A percentile compares a stretch with the other conserved stretches of the same genome.
Evolutionary conservation across 352 stramenopile species (phyloP).

Genomic region (Saprolegnia diclina): DNA sequence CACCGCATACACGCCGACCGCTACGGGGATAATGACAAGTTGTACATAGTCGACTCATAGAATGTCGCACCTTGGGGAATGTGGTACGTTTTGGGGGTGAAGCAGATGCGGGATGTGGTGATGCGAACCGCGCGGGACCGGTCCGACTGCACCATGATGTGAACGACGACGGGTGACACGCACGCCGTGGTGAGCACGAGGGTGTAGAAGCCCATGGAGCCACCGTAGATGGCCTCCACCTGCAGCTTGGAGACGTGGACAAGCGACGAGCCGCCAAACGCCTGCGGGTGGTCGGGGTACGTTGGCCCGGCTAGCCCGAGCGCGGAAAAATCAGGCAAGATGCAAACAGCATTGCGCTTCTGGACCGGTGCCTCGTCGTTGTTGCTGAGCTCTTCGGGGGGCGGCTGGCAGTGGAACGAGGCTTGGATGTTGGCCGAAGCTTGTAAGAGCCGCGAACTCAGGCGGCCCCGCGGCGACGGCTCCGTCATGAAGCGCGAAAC

Average conservation of each 20-base stretch:
- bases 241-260: conserved; percentile 21
- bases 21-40: background rate
- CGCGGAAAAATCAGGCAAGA: background rate
- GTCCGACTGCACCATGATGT: conserved; percentile 52
- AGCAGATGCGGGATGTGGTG: conserved; percentile 64
- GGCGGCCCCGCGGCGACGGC: conserved; percentile 2
- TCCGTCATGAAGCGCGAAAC: background rate
- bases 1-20: conserved; percentile 16
- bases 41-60: background rate
- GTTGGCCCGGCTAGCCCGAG: background rate
- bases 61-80: conserved; percentile 40
- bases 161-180: conserved; percentile 58
- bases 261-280: background rate
- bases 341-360: conserved; percentile 1
- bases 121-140: conserved; percentile 39
- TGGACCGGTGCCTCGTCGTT: background rate
- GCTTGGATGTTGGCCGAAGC: conserved; percentile 23
- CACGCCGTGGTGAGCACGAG: conserved; percentile 52
- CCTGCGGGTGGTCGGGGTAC: too few species aligned
- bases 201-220: conserved; percentile 50
- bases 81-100: conserved; percentile 50
- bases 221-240: conserved; percentile 42
- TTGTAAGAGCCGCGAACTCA: conserved; percentile 23
- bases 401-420: background rate
- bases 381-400: background rate